These are phyloP conservation scores for Solanum etuberosum DNA, from an alignment of 257 asterid species.

Conservation along the genomic window DNA sequence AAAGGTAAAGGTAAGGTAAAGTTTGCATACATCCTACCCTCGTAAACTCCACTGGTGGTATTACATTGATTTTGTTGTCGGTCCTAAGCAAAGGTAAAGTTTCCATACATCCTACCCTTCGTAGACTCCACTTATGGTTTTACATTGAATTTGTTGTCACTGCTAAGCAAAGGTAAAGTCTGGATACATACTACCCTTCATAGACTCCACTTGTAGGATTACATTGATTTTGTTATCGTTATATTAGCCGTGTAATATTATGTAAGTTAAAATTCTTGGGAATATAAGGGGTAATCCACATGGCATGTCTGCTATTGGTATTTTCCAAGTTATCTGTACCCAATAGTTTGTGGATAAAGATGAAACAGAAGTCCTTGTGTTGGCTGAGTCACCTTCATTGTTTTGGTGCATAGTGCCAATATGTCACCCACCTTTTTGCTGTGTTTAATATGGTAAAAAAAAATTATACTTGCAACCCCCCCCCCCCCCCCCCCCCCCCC, in stretches of 20 bases:
- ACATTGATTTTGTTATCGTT: too few relatives aligned
- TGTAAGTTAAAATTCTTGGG: neutral
- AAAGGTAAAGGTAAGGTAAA: neutral
- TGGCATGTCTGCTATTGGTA: neutral
- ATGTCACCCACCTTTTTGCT: neutral
- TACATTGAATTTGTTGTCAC: too few relatives aligned
- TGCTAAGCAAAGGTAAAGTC: too few relatives aligned
- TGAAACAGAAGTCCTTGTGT: neutral
- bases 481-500: too few relatives aligned
- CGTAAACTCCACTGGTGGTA: too few relatives aligned
- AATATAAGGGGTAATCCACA: neutral
- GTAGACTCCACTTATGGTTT: too few relatives aligned
- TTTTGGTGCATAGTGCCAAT: neutral
- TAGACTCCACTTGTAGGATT: accelerated
- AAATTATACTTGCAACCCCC: too few relatives aligned
- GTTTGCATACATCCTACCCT: accelerated
- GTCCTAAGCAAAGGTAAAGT: too few relatives aligned
- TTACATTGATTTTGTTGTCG: too few relatives aligned
- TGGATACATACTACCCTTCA: too few relatives aligned
- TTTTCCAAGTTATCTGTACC: neutral
- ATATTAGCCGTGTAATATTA: neutral
- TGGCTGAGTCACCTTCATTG: neutral
- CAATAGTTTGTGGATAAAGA: neutral
- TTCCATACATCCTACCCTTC: too few relatives aligned
- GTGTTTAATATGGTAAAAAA: neutral